phyloP scores from a whole-genome alignment of 805 yeast genomes.

The Yarrowia sp. region DNA sequence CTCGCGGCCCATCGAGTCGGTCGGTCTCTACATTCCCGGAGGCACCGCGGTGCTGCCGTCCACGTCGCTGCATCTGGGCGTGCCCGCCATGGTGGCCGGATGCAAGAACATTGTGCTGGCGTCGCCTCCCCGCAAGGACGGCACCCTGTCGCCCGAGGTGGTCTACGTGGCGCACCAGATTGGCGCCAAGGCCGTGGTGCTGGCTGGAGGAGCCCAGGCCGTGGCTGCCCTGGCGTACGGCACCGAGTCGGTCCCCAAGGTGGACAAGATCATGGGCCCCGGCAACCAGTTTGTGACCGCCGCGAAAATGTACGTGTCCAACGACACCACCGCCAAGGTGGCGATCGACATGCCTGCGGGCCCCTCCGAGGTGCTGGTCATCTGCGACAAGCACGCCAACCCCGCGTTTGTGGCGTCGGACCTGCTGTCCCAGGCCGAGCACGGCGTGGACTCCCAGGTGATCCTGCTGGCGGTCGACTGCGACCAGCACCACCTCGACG shows the following conservation, averaged over 20 bases:
- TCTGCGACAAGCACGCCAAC: slow-evolving; percentile 87
- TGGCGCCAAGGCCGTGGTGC: slow-evolving; percentile 86
- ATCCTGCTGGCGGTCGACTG: slow-evolving; percentile 84
- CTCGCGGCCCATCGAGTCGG: slow-evolving; percentile 91
- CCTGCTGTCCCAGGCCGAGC: slow-evolving; percentile 96
- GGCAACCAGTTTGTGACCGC: slow-evolving; percentile 99
- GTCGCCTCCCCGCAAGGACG: slow-evolving; percentile 94
- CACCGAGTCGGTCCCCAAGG: slow-evolving; percentile 88
- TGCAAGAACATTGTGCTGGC: slow-evolving; percentile 92
- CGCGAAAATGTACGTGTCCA: slow-evolving; percentile 96
- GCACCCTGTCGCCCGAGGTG: slow-evolving; percentile 93
- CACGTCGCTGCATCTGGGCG: slow-evolving; percentile 97
- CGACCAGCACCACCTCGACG: slow-evolving; percentile 63
- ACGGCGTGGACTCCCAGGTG: slow-evolving; percentile 98
- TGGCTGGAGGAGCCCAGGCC: slow-evolving; percentile 99
- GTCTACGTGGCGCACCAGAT: slow-evolving; percentile 96
- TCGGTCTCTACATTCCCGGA: slow-evolving; percentile 97
- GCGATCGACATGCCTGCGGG: slow-evolving; percentile 99
- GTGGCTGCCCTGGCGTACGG: slow-evolving; percentile 99
- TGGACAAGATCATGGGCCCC: slow-evolving; percentile 97
- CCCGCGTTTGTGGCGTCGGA: slow-evolving; percentile 98
- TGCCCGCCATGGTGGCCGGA: slow-evolving; percentile 98
- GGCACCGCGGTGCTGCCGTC: slow-evolving; percentile 99
- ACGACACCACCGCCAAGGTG: slow-evolving; percentile 92
- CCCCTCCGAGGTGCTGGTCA: slow-evolving; percentile 94